These are phyloP conservation scores for Akanthomyces uredinophilus DNA, from an alignment of 2,329 filamentous ascomycete genomes.

Conservation along the genomic window DNA sequence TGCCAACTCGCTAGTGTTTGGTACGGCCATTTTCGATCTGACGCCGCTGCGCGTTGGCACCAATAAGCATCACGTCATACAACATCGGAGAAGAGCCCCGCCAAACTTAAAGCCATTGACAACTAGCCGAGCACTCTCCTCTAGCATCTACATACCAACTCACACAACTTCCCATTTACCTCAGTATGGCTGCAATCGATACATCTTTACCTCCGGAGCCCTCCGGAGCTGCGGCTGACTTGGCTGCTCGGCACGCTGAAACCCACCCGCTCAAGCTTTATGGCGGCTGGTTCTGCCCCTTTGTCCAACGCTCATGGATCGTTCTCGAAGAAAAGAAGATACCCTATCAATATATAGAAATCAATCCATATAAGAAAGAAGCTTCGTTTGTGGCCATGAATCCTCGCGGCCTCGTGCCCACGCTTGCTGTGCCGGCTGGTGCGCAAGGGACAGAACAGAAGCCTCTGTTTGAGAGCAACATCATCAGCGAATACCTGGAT, in stretches of 20 bases:
- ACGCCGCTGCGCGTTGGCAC: neutral
- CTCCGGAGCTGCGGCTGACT: constrained; percentile 44
- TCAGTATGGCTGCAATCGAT: constrained; percentile 41
- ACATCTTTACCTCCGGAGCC: constrained; percentile 42
- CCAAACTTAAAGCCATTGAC: neutral
- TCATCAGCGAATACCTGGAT: constrained; percentile 72
- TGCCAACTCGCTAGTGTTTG: neutral
- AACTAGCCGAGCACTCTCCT: neutral
- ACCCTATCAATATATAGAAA: constrained; percentile 69
- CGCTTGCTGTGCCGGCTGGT: constrained; percentile 47
- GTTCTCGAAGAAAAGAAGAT: constrained; percentile 68
- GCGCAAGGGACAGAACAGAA: constrained; percentile 34
- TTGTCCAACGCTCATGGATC: constrained; percentile 68
- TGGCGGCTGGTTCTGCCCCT: constrained; percentile 69
- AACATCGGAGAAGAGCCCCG: neutral
- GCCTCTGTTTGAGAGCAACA: constrained; percentile 66
- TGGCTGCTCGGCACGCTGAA: constrained; percentile 40
- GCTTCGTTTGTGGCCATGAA: constrained; percentile 64
- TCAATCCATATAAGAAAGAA: constrained; percentile 73
- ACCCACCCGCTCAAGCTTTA: constrained; percentile 60
- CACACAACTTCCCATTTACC: neutral
- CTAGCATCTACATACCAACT: neutral
- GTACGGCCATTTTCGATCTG: neutral
- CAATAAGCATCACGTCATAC: neutral
- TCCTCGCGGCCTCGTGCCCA: constrained; percentile 70